Evolutionary conservation across 805 yeast species (phyloP).

Genomic region (Wickerhamomyces hampshirensis): DNA sequence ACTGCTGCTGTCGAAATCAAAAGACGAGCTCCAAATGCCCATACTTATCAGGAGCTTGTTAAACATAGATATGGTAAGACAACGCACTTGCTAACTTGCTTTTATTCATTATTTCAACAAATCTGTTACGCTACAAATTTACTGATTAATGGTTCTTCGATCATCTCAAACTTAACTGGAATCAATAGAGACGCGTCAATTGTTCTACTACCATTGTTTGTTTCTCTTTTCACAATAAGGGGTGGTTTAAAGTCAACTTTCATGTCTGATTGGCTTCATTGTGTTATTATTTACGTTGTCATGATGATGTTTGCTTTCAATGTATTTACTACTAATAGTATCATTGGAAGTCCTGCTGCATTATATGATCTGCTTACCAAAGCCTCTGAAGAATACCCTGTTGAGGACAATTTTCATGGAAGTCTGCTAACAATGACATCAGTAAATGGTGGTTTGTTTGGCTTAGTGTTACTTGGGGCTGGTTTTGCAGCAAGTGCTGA

Average conservation of each 20-base stretch:
- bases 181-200: constrained; percentile 40
- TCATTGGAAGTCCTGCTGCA: constrained; percentile 40
- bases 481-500: too few species aligned
- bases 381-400: too few species aligned
- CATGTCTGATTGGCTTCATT: constrained; percentile 47
- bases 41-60: constrained; percentile 33
- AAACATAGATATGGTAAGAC: constrained; percentile 30
- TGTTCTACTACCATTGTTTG: constrained; percentile 31
- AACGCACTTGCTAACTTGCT: constrained; percentile 29
- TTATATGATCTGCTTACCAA: constrained; percentile 38
- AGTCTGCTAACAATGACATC: constrained; percentile 28
- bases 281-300: constrained; percentile 38
- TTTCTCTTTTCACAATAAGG: constrained; percentile 21
- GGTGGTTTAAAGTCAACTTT: constrained; percentile 51
- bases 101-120: constrained; percentile 32
- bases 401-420: constrained; percentile 26
- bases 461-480: constrained; percentile 30
- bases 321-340: constrained; percentile 30
- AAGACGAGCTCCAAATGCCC: constrained; percentile 35
- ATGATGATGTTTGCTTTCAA: constrained; percentile 30
- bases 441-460: constrained; percentile 29
- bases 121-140: constrained; percentile 32
- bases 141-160: constrained; percentile 38
- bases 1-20: constrained; percentile 32
- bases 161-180: constrained; percentile 34